Evolutionary conservation across 768 basidiomycete species (phyloP).

Genomic region (Boletus reticulatus): DNA sequence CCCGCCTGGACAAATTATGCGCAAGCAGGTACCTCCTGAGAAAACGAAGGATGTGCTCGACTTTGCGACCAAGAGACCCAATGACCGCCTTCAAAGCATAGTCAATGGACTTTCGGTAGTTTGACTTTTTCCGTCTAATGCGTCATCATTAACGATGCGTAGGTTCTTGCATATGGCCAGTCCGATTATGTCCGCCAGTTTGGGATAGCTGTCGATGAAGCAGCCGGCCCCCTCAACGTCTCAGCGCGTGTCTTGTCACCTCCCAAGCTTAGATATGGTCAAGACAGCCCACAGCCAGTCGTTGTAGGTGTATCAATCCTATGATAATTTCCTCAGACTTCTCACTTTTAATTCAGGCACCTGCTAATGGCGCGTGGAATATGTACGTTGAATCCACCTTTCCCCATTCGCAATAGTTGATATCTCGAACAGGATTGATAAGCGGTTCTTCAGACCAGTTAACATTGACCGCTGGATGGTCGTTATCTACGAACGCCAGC

Average conservation of each 20-base stretch:
- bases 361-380: constrained; percentile 74
- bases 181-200: constrained; percentile 75
- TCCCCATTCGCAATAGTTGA: not conserved
- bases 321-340: not conserved
- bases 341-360: constrained; percentile 39
- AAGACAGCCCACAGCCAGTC: constrained; percentile 49
- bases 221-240: constrained; percentile 51
- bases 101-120: constrained; percentile 49
- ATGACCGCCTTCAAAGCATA: constrained; percentile 56
- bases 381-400: constrained; percentile 44
- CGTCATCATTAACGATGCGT: not conserved
- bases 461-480: constrained; percentile 59
- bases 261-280: constrained; percentile 67
- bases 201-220: constrained; percentile 59
- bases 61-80: constrained; percentile 66
- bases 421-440: constrained; percentile 54
- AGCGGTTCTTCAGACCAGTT: constrained; percentile 60
- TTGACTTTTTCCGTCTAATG: not conserved
- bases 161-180: constrained; percentile 68
- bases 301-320: constrained; percentile 43
- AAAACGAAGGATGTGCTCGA: constrained; percentile 60
- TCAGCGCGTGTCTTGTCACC: constrained; percentile 62
- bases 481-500: constrained; percentile 61
- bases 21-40: constrained; percentile 67
- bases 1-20: constrained; percentile 64